phyloP scores from a whole-genome alignment of 23 red algal genomes.

The Cyanidioschyzon merolae region DNA sequence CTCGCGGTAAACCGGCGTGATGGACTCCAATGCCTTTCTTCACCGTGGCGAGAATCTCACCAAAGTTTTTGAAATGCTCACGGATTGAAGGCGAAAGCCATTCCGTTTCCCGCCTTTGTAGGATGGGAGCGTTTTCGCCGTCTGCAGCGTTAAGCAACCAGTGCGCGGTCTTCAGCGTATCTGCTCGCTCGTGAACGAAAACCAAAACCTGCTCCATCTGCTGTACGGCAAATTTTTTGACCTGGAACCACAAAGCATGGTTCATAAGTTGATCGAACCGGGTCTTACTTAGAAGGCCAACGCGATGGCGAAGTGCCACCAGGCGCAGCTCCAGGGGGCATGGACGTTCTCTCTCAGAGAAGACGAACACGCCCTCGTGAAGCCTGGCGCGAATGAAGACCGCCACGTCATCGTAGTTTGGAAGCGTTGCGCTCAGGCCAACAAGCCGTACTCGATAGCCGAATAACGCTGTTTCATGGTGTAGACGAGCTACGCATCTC shows the following conservation, averaged over 20 bases:
- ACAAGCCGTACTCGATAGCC: conserved; percentile 29
- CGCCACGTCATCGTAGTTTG: conserved; percentile 86
- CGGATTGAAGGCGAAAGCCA: conserved; percentile 35
- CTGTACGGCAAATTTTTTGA: conserved; percentile 35
- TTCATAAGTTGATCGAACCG: conserved; percentile 54
- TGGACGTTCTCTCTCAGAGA: conserved; percentile 55
- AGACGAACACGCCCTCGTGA: conserved; percentile 52
- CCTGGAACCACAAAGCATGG: conserved; percentile 20
- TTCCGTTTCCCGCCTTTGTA: conserved; percentile 38
- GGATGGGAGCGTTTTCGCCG: conserved; percentile 17
- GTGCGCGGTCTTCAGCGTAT: conserved; percentile 43
- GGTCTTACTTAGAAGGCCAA: conserved; percentile 48
- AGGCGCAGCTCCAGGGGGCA: conserved; percentile 58
- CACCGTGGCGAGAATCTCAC: conserved; percentile 34
- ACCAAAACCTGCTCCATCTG: conserved; percentile 60
- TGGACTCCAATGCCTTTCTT: conserved; percentile 62
- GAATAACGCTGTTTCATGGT: conserved; percentile 30
- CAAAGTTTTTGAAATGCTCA: conserved; percentile 32
- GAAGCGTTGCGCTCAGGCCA: conserved; percentile 84
- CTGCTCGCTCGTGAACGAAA: conserved; percentile 82
- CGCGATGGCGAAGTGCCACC: conserved; percentile 56
- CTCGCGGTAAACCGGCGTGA: conserved; percentile 79
- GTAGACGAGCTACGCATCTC: conserved; percentile 57
- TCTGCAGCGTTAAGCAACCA: conserved; percentile 41
- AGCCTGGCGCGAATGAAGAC: conserved; percentile 52